Base-by-base conservation (phyloP, 805 yeast species). In the Wickerhamomyces ciferrii region DNA sequence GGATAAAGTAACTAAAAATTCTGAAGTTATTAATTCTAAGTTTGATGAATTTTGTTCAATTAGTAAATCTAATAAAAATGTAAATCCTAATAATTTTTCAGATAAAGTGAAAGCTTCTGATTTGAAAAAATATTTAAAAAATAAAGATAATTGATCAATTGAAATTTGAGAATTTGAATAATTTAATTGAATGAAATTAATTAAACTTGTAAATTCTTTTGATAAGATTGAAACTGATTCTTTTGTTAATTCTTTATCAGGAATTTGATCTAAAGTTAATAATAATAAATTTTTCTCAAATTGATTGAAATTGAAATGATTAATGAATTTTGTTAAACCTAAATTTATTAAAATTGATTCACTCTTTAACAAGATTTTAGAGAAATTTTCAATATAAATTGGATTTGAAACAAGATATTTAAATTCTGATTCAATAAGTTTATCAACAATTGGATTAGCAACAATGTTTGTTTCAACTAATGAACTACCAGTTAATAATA, bases 401-500 rank as follows among this genome's bases (percentile, higher is more conserved):
- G 43, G 50, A 41, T 48, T 43, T 19, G 53, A 24, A 3, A 58
- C 48, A 10, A 62, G 47, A n/a, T 48, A 25, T 21, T 51, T 50
- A 10, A 61, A 47, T 35, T 63, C 64, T 43, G 44, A 46, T 42
- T 59, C 60, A 21, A 55, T 55, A 18, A 60, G 53, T 21, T 48
- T 48, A 25, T 53, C 50, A 18, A 48, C 43, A 2, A 45, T 27
- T n/a, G 44, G 44, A 38, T 53, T 57, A 23, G 51, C 41, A 23
- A 55, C 51, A 35, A 50, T 47, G 52, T 56, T 52, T 25, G 60
- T 43, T 34, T 55, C 43, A 37, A 57, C 49, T 51, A 50, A 46
- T 46, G 45, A 56, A 50, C 67, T 60, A 57, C 48, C 56, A 59
- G 58, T 64, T 41, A 56, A 61, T n/a, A 65, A 48, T 38, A 68